These are phyloP conservation scores for Nemania abortiva DNA, from an alignment of 2,329 filamentous ascomycete genomes.

Conservation along the genomic window DNA sequence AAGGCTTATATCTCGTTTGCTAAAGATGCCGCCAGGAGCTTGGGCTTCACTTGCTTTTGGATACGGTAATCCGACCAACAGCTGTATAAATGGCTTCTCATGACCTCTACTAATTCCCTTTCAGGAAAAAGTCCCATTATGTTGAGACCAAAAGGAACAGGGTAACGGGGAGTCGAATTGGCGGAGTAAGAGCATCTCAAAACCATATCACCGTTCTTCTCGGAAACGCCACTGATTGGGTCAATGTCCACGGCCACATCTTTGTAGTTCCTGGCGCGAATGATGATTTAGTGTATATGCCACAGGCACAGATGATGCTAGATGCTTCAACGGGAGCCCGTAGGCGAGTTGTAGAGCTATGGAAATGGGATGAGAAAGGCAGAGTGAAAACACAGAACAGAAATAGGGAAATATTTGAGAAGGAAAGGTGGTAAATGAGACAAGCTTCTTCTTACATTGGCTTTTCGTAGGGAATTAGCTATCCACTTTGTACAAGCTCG, in stretches of 20 bases:
- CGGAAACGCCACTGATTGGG: background rate
- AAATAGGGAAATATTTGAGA: background rate
- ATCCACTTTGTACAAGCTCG: too few species aligned
- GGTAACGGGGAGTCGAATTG: background rate
- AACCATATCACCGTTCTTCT: background rate
- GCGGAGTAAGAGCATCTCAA: background rate
- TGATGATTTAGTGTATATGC: too few species aligned
- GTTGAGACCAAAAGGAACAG: background rate
- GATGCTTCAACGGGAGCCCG: background rate
- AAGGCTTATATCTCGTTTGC: background rate
- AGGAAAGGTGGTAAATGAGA: too few species aligned
- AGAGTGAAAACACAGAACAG: background rate
- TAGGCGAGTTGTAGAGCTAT: background rate
- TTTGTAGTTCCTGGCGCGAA: background rate
- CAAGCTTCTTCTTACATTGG: too few species aligned
- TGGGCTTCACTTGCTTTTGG: background rate
- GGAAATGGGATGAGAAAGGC: background rate
- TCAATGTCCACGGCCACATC: background rate
- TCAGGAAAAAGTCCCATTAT: background rate
- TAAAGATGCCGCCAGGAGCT: background rate
- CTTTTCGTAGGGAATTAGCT: too few species aligned
- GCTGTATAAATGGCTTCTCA: too few species aligned
- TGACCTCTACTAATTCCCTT: too few species aligned
- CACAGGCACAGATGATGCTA: too few species aligned
- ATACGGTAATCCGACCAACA: too few species aligned